Conservation (phyloP, 176 grass and related monocot genomes). For the Lolium multiflorum region DNA sequence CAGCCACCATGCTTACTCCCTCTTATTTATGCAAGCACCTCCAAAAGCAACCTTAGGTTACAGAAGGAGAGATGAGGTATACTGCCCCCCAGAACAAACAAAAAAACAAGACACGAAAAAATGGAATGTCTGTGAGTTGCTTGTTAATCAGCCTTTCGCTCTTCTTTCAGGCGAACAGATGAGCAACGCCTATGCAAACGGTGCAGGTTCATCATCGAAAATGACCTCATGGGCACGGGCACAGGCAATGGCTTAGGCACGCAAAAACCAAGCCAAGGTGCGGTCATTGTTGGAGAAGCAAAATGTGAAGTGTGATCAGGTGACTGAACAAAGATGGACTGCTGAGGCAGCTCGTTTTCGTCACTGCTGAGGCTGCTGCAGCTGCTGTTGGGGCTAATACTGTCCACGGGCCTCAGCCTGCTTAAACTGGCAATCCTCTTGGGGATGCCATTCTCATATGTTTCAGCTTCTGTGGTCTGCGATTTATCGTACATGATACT, state of each 20-base stretch:
- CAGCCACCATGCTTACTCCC: background rate
- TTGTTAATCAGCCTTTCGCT: conserved; percentile 23
- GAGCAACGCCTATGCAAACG: conserved; percentile 1
- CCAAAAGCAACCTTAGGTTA: conserved; percentile 27
- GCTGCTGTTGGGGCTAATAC: conserved; percentile 41
- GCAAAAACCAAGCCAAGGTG: conserved; percentile 1
- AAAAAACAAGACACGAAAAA: background rate
- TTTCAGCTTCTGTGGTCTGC: background rate
- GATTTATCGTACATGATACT: conserved; percentile 48
- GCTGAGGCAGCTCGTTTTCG: conserved; percentile 18
- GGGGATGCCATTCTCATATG: background rate
- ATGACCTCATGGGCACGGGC: background rate
- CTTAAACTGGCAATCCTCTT: conserved; percentile 45
- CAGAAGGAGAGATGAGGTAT: background rate
- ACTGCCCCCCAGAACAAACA: background rate
- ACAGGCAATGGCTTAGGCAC: background rate
- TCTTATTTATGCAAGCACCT: conserved; percentile 31
- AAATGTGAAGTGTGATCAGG: background rate
- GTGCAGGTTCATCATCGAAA: conserved; percentile 39
- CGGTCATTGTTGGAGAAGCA: background rate
- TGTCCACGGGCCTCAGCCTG: conserved; percentile 10
- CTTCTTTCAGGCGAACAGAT: background rate
- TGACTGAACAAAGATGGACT: background rate
- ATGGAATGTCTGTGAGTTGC: background rate
- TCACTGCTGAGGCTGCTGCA: conserved; percentile 42